Conservation (phyloP, 495 filamentous ascomycete genomes). For the Hypoxylon intermedium region DNA sequence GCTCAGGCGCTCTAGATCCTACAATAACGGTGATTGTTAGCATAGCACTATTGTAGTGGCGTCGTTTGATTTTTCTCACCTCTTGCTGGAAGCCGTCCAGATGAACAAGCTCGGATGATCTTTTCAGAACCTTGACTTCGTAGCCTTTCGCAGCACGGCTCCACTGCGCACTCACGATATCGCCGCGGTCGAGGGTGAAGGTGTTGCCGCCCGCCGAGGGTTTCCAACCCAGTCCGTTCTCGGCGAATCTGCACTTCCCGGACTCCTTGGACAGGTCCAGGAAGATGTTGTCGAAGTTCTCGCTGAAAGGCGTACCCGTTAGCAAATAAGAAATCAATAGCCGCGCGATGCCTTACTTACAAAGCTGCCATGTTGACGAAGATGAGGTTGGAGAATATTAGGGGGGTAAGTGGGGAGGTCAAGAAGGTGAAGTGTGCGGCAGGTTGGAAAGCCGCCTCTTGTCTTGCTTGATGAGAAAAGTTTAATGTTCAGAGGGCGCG, state of each 20-base stretch:
- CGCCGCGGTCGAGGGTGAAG: slow-evolving; percentile 84
- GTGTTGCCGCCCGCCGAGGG: slow-evolving; percentile 85
- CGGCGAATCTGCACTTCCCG: slow-evolving; percentile 92
- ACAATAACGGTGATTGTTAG: slow-evolving; percentile 1
- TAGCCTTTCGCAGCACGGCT: slow-evolving; percentile 90
- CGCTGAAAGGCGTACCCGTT: slow-evolving; percentile 49
- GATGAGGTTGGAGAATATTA: slow-evolving; percentile 4
- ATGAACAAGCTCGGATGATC: slow-evolving; percentile 85
- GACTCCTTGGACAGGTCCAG: slow-evolving; percentile 89
- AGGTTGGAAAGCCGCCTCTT: slow-evolving; percentile 11
- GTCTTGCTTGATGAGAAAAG: neutral
- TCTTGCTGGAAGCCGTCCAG: slow-evolving; percentile 95
- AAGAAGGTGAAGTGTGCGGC: neutral
- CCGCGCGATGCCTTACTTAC: slow-evolving; percentile 14
- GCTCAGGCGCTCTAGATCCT: slow-evolving; percentile 88
- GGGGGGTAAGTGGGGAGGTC: neutral
- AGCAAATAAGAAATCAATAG: slow-evolving; percentile 1
- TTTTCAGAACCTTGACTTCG: slow-evolving; percentile 87
- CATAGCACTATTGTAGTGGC: slow-evolving; percentile 11
- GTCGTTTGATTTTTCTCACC: slow-evolving; percentile 52
- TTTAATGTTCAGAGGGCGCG: slow-evolving; percentile 4
- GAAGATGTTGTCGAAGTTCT: slow-evolving; percentile 96
- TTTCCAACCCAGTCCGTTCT: slow-evolving; percentile 93
- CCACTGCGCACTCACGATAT: slow-evolving; percentile 89
- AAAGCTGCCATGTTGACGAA: slow-evolving; percentile 34